Percentiles rank a stretch among this genome's conserved stretches.
phyloP scores from a whole-genome alignment of 768 basidiomycete species.

The Termitomyces bulborhizus region DNA sequence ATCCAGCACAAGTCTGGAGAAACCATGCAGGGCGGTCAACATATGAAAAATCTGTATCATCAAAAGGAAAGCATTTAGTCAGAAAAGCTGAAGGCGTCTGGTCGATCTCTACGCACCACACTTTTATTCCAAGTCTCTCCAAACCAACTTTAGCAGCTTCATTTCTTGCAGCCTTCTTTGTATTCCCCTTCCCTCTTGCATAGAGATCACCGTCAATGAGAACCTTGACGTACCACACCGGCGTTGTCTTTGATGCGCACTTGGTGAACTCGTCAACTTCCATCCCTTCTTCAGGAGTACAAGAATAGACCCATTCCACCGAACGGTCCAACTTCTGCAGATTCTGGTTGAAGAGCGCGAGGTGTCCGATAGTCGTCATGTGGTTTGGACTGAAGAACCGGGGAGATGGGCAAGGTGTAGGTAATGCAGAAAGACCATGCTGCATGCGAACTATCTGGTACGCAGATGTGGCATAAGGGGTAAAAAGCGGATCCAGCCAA shows the following conservation, averaged over 20 bases:
- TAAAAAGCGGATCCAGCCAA: constrained; percentile 62
- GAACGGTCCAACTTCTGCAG: constrained; percentile 49
- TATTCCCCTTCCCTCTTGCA: constrained; percentile 62
- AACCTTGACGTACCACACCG: constrained; percentile 68
- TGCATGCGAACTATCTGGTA: constrained; percentile 61
- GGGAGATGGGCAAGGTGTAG: constrained; percentile 18
- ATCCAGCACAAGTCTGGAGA: constrained; percentile 58
- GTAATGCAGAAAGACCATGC: constrained; percentile 50
- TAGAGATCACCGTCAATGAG: constrained; percentile 53
- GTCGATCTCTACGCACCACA: constrained; percentile 32
- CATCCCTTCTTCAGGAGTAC: constrained; percentile 18
- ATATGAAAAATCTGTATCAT: neutral
- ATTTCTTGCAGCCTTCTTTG: constrained; percentile 76
- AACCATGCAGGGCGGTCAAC: constrained; percentile 30
- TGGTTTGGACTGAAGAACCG: constrained; percentile 12
- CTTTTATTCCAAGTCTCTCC: constrained; percentile 47
- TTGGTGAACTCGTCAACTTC: constrained; percentile 19
- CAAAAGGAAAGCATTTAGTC: neutral
- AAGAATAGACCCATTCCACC: constrained; percentile 70
- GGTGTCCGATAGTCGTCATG: constrained; percentile 47
- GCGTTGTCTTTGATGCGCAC: constrained; percentile 56
- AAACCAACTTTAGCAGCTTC: constrained; percentile 78
- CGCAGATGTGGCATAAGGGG: constrained; percentile 55
- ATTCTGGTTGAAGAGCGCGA: constrained; percentile 77
- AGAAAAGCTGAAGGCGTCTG: neutral